Conservation (phyloP, 129 eudicot species). For the Escallonia rubra region DNA sequence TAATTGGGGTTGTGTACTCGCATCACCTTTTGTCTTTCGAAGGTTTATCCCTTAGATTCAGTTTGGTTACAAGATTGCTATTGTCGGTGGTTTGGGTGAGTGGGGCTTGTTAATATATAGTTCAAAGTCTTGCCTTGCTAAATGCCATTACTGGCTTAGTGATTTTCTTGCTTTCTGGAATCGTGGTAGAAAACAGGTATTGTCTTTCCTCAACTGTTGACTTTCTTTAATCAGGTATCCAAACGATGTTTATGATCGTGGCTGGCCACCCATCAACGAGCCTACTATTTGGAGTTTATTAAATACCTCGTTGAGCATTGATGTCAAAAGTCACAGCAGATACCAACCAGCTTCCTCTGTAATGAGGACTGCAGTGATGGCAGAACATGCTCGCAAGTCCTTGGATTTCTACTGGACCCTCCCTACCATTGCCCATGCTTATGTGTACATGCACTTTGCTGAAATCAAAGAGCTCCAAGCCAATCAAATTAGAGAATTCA, state of each 20-base stretch:
- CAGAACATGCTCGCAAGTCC: not conserved
- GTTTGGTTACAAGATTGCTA: too few species aligned
- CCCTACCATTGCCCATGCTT: not conserved
- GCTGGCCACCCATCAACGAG: not conserved
- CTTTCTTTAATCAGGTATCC: constrained; percentile 1
- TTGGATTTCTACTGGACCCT: not conserved
- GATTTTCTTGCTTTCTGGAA: too few species aligned
- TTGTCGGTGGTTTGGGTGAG: too few species aligned
- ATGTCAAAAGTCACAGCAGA: not conserved
- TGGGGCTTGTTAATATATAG: too few species aligned
- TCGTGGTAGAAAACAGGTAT: too few species aligned
- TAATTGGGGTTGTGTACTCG: too few species aligned
- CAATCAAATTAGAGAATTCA: constrained; percentile 1
- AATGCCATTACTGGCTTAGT: too few species aligned
- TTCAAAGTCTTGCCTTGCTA: too few species aligned
- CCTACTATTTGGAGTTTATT: not conserved
- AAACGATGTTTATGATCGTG: constrained; percentile 4
- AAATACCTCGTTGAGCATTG: not conserved
- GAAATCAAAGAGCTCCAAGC: constrained; percentile 1
- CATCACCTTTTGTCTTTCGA: too few species aligned
- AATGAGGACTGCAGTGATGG: not conserved
- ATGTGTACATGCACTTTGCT: constrained; percentile 13
- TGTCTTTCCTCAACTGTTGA: too few species aligned
- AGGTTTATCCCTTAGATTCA: too few species aligned
- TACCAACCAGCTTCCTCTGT: not conserved